A percentile compares a stretch with the other conserved stretches of the same genome.
phyloP scores from a whole-genome alignment of 202 grass and related monocot genomes.

The Carex arenaria region DNA sequence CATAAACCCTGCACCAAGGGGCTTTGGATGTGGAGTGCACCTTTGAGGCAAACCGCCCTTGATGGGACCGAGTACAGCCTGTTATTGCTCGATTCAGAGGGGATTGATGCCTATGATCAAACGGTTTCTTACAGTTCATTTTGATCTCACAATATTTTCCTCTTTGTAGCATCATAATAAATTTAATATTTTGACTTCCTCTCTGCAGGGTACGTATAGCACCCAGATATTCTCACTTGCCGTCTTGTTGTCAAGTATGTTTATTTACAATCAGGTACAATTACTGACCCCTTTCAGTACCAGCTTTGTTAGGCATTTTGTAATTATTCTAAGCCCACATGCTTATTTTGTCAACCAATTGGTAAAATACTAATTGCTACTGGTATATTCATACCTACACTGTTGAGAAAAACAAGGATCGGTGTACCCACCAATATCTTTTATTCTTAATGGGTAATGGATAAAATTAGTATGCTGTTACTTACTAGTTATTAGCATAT shows the following conservation, averaged over 20 bases:
- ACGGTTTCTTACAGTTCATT: slow-evolving; percentile 49
- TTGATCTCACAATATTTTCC: slow-evolving; percentile 13
- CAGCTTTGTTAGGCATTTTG: neutral
- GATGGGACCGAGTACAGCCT: slow-evolving; percentile 94
- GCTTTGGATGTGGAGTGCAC: slow-evolving; percentile 96
- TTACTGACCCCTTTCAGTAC: neutral
- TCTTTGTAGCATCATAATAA: slow-evolving; percentile 7
- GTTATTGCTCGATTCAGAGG: slow-evolving; percentile 88
- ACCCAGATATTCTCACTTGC: slow-evolving; percentile 98
- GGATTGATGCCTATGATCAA: slow-evolving; percentile 99
- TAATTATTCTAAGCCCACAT: neutral
- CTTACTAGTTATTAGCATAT: neutral
- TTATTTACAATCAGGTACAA: slow-evolving; percentile 97
- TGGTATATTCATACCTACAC: slow-evolving; percentile 1
- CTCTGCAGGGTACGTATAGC: slow-evolving; percentile 82
- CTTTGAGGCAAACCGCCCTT: slow-evolving; percentile 78
- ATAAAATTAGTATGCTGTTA: neutral
- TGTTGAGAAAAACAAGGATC: neutral
- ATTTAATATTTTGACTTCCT: slow-evolving; percentile 15
- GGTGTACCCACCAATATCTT: neutral
- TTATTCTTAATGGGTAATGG: neutral
- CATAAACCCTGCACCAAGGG: slow-evolving; percentile 96
- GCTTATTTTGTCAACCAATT: neutral
- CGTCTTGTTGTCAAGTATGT: slow-evolving; percentile 95
- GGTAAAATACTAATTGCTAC: neutral